Evolutionary conservation across 345 rosid genomes (phyloP).

Genomic region (Combretum micranthum): DNA sequence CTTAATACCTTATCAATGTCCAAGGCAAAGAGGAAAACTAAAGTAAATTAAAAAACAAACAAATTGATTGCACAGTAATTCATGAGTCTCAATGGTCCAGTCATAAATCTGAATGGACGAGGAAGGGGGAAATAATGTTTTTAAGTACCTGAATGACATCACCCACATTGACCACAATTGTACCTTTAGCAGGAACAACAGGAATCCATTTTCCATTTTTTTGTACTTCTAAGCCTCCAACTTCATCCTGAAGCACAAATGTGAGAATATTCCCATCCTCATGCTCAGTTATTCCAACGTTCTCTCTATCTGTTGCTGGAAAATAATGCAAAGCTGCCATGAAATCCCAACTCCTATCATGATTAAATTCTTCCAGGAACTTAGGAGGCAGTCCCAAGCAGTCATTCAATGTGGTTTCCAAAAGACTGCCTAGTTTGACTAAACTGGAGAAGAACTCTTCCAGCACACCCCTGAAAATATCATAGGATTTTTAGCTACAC

Average conservation of each 20-base stretch:
- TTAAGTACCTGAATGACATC: conserved; percentile 39
- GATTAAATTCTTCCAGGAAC: conserved; percentile 34
- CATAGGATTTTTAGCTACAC: background rate
- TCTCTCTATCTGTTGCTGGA: conserved; percentile 29
- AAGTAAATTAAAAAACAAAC: background rate
- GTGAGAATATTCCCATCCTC: conserved; percentile 44
- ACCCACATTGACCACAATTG: conserved; percentile 36
- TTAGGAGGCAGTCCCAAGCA: conserved; percentile 40
- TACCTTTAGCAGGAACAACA: conserved; percentile 15
- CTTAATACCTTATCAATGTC: conserved; percentile 30
- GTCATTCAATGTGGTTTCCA: conserved; percentile 33
- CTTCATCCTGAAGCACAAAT: conserved; percentile 43
- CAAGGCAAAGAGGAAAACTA: background rate
- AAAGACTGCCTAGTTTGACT: conserved; percentile 17
- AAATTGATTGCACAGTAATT: no score
- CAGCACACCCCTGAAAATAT: conserved; percentile 25
- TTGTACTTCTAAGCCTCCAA: conserved; percentile 39
- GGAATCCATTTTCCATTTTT: conserved; percentile 42
- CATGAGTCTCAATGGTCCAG: no score
- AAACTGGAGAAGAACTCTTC: conserved; percentile 27
- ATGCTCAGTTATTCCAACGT: conserved; percentile 36
- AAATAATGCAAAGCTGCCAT: conserved; percentile 31
- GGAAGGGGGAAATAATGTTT: no score
- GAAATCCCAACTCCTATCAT: conserved; percentile 55
- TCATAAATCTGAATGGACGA: background rate